Evolutionary conservation across 1,284 basidiomycete genomes (phyloP).

Genomic region (Puccinia hordei): DNA sequence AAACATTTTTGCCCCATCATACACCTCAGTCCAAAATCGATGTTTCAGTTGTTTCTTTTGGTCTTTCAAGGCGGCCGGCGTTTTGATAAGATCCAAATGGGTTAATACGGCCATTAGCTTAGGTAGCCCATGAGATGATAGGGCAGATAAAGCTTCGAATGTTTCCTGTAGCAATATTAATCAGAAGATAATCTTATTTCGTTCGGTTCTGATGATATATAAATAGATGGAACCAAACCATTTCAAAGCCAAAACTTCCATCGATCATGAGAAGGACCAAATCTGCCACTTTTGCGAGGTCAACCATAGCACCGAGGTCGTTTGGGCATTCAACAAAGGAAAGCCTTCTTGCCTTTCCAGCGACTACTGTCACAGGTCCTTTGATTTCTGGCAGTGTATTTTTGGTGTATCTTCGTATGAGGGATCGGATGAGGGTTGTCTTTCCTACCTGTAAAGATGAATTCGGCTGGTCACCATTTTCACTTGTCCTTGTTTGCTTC

Average conservation of each 20-base stretch:
- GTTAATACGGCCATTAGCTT: conserved; percentile 96
- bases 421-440: conserved; percentile 86
- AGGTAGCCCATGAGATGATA: conserved; percentile 95
- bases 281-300: conserved; percentile 94
- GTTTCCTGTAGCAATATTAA: conserved; percentile 72
- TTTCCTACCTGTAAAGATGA: conserved; percentile 70
- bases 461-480: background rate
- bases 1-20: conserved; percentile 97
- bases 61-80: conserved; percentile 77
- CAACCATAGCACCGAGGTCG: conserved; percentile 97
- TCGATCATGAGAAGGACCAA: conserved; percentile 96
- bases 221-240: conserved; percentile 70
- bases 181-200: background rate
- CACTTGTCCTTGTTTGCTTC: background rate
- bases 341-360: conserved; percentile 81
- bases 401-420: conserved; percentile 90
- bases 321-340: conserved; percentile 98
- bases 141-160: conserved; percentile 95
- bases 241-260: conserved; percentile 96
- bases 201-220: background rate
- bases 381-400: conserved; percentile 86
- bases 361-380: conserved; percentile 94
- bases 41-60: conserved; percentile 96
- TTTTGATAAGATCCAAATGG: conserved; percentile 96
- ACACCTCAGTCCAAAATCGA: conserved; percentile 99